Evolutionary conservation across 1,284 basidiomycete genomes (phyloP), one percentile per base, ranked within the genome.

Genomic region (Phellopilus nigrolimitatus): DNA sequence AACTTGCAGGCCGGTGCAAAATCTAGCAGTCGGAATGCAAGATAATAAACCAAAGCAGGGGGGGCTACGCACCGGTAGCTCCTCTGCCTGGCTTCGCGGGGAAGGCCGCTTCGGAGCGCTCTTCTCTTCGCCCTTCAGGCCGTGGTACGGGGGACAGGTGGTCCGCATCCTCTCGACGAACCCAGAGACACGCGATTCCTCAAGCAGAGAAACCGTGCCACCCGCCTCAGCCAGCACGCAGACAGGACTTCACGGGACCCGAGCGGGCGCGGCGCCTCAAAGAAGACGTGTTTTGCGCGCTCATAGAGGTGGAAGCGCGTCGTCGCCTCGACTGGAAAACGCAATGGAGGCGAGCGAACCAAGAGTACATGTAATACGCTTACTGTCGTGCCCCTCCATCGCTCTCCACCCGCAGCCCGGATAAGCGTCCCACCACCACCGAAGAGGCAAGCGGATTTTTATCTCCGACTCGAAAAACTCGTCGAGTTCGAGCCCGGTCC

Each of bases 161-260:
- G 69, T 68, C 63, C 72, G 79, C 21, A 94, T 70, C 54, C 73
- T 71, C 54, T 69, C 63, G 43, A 93, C 82, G 62, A 95, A 93
- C n/a, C 62, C 57, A 0, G 78, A 73, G 3, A 90, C 86, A 31
- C 76, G 62, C n/a, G 71, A 67, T 59, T 87, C 83, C 6, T 79
- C 75, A 2, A 95, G 84, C 15, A 95, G 75, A 13, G 88, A 90
- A 19, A 95, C 86, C 0, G 87, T 88, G 59, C 89, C n/a, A 92
- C 8, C 92, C 92, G 45, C 92, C 92, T 91, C 91, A 95, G 1
- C 91, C 91, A 0, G 91, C 91, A 38, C 88, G 87, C 85, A 54
- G 15, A n/a, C n/a, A n/a, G 91, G 27, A 79, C 67, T 41, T 75
- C 69, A 51, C 82, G 78, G 71, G 91, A 91, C 59, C 79, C 71